Base-by-base conservation (phyloP, 2,329 filamentous ascomycete genomes). In the Neofusicoccum kwambonambiense region DNA sequence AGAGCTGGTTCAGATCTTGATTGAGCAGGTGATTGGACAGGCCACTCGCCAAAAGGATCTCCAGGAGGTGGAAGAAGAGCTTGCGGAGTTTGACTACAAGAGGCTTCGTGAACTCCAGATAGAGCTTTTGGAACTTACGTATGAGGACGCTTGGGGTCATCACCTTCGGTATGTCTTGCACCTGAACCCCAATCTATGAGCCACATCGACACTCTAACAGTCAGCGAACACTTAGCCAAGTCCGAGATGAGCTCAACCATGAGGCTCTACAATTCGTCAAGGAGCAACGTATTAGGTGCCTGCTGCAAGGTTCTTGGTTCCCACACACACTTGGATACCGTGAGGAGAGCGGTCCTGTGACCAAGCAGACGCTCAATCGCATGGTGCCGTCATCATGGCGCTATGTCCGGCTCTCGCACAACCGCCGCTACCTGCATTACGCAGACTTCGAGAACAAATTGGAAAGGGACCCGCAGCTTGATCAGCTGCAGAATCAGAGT, bases 211-310 rank as follows among this genome's bases (percentile, higher is more conserved):
- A 13, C 12, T 47, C 62, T 64, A 58, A 64, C 62, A 57, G 31
- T 66, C 65, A 66, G 75, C 69, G 75, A 70, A 56, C 9, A 4
- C 64, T 42, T 67, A 82, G 80, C 68, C 92, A 95, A 78, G 91
- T 97, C n/a, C 90, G 93, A 39, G 92, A 97, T 63, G 92, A 96
- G 76, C 84, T 98, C 50, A 90, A 92, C 70, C 89, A 94, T 71
- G 95, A 99, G 77, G 93, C 94, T 11, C 80, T 97, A 62, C 92
- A 97, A 72, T 99, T 99, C 73, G 91, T 98, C 78, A 97, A 97
- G 78, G 95, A 99, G 79, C 95, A 99, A 77, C 88, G 95, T 42
- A 91, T 98, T 67, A 86, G 95, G 62, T 97, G 93, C 74, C 82
- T 99, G 44, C 84, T 98, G 3, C 86, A 92, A 69, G 95, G 95